phyloP scores from a whole-genome alignment of 192 early-diverging fungal species.

The Coemansia sp. region DNA sequence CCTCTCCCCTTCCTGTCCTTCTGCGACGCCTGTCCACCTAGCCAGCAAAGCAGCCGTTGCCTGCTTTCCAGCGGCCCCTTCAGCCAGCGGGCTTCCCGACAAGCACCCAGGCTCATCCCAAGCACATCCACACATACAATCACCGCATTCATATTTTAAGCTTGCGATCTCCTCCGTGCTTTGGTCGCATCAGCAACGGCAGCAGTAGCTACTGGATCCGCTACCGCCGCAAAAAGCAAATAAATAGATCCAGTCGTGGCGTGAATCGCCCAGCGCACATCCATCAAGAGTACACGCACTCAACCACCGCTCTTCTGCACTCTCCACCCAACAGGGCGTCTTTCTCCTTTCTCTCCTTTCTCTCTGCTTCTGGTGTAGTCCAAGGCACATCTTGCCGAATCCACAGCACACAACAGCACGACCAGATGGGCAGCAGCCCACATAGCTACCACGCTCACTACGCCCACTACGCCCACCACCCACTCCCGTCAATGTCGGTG shows the following conservation, averaged over 20 bases:
- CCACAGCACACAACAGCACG: background rate
- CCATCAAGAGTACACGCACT: background rate
- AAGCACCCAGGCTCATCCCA: background rate
- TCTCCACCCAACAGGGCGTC: background rate
- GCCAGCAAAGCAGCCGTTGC: background rate
- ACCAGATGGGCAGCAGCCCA: slow-evolving; percentile 2
- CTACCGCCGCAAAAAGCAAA: background rate
- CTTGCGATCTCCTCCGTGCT: background rate
- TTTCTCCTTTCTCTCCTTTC: too few relatives aligned
- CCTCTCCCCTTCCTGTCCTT: background rate
- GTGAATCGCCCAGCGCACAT: background rate
- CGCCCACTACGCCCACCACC: background rate
- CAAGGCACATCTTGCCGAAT: background rate
- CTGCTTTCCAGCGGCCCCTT: background rate
- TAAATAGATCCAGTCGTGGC: slow-evolving; percentile 1
- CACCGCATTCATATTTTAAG: background rate
- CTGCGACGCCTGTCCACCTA: background rate
- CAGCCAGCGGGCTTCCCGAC: background rate
- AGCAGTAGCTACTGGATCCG: slow-evolving; percentile 4
- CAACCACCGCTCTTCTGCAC: background rate
- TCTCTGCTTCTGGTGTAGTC: slow-evolving; percentile 1
- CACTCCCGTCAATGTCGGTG: background rate
- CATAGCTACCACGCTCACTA: background rate
- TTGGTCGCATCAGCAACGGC: slow-evolving; percentile 5
- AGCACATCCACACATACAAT: background rate